Conservation (phyloP, 139 green algal species). For the Raphidocelis subcapitata region DNA sequence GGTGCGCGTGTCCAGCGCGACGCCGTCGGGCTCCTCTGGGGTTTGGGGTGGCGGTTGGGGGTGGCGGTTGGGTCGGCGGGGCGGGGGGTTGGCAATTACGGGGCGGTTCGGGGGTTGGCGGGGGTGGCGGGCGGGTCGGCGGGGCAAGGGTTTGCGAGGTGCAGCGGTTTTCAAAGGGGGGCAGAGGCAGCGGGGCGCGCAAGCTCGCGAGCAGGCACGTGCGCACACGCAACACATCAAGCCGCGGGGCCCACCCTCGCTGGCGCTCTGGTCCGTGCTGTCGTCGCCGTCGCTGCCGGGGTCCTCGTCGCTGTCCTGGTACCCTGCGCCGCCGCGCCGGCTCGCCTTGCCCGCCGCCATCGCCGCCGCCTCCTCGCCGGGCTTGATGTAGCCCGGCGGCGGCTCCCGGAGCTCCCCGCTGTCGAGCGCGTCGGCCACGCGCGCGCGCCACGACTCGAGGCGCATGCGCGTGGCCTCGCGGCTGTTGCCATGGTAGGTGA, state of each 20-base stretch:
- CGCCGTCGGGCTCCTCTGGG: not conserved
- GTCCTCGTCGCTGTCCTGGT: constrained; percentile 34
- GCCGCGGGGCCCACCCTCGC: constrained; percentile 27
- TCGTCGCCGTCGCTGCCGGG: constrained; percentile 20
- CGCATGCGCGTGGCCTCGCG: too few species aligned
- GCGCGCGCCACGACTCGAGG: not conserved
- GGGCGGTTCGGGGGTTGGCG: too few species aligned
- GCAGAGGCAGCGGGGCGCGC: too few species aligned
- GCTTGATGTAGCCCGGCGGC: constrained; percentile 25
- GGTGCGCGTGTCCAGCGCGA: not conserved
- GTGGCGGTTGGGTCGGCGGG: not conserved
- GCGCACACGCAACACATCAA: too few species aligned
- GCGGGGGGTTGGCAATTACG: not conserved
- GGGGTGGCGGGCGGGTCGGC: too few species aligned
- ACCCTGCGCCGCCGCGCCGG: not conserved
- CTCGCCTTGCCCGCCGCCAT: constrained; percentile 4
- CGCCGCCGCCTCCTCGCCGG: constrained; percentile 11
- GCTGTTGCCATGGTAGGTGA: constrained; percentile 76
- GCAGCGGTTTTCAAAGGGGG: too few species aligned
- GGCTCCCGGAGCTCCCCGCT: constrained; percentile 17
- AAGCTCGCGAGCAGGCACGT: too few species aligned
- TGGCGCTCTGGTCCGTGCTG: constrained; percentile 11
- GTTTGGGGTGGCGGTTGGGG: not conserved
- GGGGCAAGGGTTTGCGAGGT: too few species aligned
- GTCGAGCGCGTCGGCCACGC: constrained; percentile 22